phyloP scores from a whole-genome alignment of 768 basidiomycete species.

The Lactifluus subvellereus region DNA sequence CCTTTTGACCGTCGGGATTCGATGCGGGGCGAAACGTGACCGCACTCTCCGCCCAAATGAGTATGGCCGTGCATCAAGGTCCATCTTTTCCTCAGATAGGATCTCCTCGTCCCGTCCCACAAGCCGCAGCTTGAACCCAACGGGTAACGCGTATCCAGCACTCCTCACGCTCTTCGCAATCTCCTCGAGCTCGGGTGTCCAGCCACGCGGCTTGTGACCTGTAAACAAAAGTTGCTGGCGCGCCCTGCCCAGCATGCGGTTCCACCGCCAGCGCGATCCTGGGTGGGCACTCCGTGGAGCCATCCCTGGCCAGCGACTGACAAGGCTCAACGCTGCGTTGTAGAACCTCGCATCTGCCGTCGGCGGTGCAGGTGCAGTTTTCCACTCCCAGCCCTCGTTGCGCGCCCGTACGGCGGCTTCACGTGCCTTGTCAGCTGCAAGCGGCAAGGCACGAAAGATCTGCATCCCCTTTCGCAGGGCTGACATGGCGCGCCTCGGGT shows the following conservation, averaged over 20 bases:
- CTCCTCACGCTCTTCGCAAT: constrained; percentile 5
- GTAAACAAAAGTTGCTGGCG: background rate
- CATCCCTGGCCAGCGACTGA: constrained; percentile 22
- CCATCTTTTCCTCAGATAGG: background rate
- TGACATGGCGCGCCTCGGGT: background rate
- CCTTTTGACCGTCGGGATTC: constrained; percentile 24
- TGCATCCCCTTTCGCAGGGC: constrained; percentile 8
- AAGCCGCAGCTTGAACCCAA: constrained; percentile 12
- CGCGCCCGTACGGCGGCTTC: background rate
- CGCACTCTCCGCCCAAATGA: background rate
- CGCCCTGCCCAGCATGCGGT: constrained; percentile 26
- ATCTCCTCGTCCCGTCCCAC: constrained; percentile 11
- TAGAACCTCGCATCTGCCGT: constrained; percentile 58
- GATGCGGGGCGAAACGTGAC: constrained; percentile 8
- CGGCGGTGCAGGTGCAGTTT: background rate
- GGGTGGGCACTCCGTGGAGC: constrained; percentile 19
- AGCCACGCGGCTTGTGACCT: constrained; percentile 1
- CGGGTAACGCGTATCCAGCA: constrained; percentile 15
- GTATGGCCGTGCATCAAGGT: background rate
- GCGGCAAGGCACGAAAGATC: constrained; percentile 5
- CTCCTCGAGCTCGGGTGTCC: constrained; percentile 18
- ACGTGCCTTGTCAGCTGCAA: constrained; percentile 2
- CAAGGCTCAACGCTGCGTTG: constrained; percentile 50
- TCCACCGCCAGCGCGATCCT: constrained; percentile 31
- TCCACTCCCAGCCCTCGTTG: background rate